These are phyloP conservation scores for Gastrodia elata DNA, from an alignment of 106 monocot species.

Conservation along the genomic window DNA sequence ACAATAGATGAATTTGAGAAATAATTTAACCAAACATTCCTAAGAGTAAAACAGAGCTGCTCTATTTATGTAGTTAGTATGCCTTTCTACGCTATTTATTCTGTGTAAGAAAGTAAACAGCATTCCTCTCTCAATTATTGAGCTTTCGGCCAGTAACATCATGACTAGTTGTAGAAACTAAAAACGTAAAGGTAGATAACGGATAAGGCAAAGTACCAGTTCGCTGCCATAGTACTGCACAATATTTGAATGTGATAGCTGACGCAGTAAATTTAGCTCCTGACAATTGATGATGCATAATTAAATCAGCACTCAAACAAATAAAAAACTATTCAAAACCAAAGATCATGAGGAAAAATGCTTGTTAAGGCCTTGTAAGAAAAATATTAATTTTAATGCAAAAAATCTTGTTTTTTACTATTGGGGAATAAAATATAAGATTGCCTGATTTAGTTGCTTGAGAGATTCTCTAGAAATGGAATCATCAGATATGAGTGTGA, in stretches of 20 bases:
- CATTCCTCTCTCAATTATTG: not conserved
- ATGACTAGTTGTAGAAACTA: not conserved
- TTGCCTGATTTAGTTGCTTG: slow-evolving; percentile 72
- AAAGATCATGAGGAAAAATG: not conserved
- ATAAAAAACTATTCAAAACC: not conserved
- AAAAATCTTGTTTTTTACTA: not conserved
- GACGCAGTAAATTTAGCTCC: slow-evolving; percentile 76
- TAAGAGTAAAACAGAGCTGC: too few species aligned
- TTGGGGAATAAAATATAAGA: not conserved
- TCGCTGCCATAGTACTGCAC: slow-evolving; percentile 91
- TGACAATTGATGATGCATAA: slow-evolving; percentile 10
- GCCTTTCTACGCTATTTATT: not conserved
- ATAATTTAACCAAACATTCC: too few species aligned
- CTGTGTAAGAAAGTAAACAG: not conserved
- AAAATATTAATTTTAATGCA: too few species aligned
- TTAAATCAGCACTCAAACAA: not conserved
- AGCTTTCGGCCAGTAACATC: not conserved
- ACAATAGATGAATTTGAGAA: too few species aligned
- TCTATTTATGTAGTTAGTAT: not conserved
- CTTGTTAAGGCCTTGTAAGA: too few species aligned
- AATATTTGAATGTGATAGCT: slow-evolving; percentile 74
- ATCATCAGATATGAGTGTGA: slow-evolving; percentile 69
- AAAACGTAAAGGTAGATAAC: not conserved
- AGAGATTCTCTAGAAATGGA: slow-evolving; percentile 78
- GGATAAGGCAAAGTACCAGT: slow-evolving; percentile 28